phyloP scores from a whole-genome alignment of 2,329 filamentous ascomycete species.

The Penicillium olsonii region DNA sequence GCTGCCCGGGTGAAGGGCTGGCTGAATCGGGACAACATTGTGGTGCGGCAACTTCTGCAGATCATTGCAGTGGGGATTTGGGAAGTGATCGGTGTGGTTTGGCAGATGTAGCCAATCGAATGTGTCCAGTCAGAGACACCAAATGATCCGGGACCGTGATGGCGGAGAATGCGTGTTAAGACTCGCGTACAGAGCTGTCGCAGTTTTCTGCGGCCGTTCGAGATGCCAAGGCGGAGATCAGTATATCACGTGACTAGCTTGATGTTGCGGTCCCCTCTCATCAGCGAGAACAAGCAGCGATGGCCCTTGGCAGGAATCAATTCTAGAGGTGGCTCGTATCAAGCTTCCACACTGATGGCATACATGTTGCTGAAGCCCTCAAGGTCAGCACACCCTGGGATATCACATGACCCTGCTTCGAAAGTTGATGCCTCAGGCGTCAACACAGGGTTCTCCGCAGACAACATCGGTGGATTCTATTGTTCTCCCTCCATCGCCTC shows the following conservation, averaged over 20 bases:
- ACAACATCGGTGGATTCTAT: neutral
- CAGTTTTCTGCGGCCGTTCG: conserved; percentile 35
- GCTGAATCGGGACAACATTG: conserved; percentile 41
- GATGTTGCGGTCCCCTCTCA: no score
- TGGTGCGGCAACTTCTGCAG: conserved; percentile 44
- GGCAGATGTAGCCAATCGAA: neutral
- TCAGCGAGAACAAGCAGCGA: no score
- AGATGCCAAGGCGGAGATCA: conserved; percentile 39
- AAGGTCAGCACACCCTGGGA: no score
- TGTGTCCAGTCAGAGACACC: neutral
- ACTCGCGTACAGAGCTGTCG: conserved; percentile 14
- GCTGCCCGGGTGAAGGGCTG: conserved; percentile 32
- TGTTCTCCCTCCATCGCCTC: neutral
- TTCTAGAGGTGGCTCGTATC: no score
- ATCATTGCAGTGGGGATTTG: conserved; percentile 34
- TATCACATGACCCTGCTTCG: no score
- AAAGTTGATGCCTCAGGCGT: neutral
- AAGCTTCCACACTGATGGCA: no score
- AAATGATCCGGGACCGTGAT: neutral
- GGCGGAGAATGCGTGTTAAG: conserved; percentile 6
- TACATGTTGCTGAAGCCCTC: no score
- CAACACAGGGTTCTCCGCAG: neutral
- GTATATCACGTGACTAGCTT: neutral
- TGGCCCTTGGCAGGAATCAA: no score
- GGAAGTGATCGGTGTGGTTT: neutral